phyloP scores from a whole-genome alignment of 768 basidiomycete species.

The Suillus plorans region DNA sequence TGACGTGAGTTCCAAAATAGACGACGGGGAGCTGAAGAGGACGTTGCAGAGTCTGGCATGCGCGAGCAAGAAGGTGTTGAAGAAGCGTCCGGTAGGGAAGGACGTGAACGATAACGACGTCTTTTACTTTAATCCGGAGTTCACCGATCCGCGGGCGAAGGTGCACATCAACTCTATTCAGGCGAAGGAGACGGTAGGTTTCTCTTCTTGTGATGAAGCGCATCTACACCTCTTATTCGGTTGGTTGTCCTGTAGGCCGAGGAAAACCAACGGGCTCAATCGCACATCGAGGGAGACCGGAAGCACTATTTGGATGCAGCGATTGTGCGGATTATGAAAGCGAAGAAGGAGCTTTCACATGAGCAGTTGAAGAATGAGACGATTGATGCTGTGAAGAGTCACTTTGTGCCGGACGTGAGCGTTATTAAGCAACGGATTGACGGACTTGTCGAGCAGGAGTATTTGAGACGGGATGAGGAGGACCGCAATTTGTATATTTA shows the following conservation, averaged over 20 bases:
- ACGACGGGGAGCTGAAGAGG: conserved; percentile 68
- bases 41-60: conserved; percentile 92
- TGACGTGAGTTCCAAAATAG: conserved; percentile 36
- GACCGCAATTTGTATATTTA: conserved; percentile 77
- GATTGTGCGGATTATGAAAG: conserved; percentile 97
- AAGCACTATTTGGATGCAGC: conserved; percentile 88
- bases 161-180: conserved; percentile 97
- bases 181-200: conserved; percentile 81
- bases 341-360: conserved; percentile 78
- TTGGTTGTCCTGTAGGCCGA: conserved; percentile 54
- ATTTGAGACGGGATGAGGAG: conserved; percentile 72
- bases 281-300: conserved; percentile 84
- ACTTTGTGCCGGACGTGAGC: conserved; percentile 83
- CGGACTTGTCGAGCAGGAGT: conserved; percentile 82
- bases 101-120: conserved; percentile 81
- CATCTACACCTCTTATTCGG: background rate
- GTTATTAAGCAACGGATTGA: conserved; percentile 86
- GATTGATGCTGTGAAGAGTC: conserved; percentile 81
- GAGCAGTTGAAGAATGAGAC: conserved; percentile 80
- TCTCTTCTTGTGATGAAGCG: background rate
- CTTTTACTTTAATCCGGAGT: conserved; percentile 82
- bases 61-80: conserved; percentile 85
- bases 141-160: conserved; percentile 73
- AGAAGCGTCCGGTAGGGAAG: conserved; percentile 73
- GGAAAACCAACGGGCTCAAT: conserved; percentile 80